phyloP scores from a whole-genome alignment of 495 filamentous ascomycete species.

The Talaromyces wortmannii region DNA sequence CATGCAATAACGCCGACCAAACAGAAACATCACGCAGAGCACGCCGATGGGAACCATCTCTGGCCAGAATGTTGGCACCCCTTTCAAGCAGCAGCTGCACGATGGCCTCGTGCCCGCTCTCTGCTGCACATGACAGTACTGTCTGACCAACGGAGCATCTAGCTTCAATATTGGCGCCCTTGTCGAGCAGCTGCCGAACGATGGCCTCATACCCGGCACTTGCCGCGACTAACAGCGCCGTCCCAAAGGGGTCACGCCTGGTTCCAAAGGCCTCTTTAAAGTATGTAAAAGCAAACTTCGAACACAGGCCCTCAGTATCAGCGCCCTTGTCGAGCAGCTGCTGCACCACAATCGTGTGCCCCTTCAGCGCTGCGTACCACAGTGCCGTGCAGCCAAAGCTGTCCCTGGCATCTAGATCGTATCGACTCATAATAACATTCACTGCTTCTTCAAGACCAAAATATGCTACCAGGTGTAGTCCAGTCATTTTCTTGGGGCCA shows the following conservation, averaged over 20 bases:
- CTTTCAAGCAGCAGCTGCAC: no score
- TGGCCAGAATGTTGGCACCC: no score
- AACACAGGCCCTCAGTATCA: not conserved
- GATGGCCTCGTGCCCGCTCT: no score
- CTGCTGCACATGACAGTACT: no score
- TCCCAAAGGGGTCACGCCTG: no score
- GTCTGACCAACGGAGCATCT: conserved; percentile 4
- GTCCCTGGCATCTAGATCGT: conserved; percentile 15
- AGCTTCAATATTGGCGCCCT: conserved; percentile 10
- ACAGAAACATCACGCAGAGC: not conserved
- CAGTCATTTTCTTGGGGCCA: conserved; percentile 1
- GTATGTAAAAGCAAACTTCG: no score
- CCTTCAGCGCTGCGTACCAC: no score
- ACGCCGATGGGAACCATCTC: no score
- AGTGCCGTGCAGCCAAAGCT: not conserved
- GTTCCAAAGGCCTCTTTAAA: no score
- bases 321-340: no score
- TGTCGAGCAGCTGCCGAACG: conserved; percentile 12
- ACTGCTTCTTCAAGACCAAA: conserved; percentile 7
- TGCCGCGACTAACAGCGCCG: conserved; percentile 14
- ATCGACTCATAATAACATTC: conserved; percentile 3
- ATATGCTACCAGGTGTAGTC: conserved; percentile 8
- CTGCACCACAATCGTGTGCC: no score
- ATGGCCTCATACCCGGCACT: conserved; percentile 12
- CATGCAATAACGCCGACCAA: conserved; percentile 13